Conservation (phyloP, 257 asterid genomes). For the Petunia axillaris region DNA sequence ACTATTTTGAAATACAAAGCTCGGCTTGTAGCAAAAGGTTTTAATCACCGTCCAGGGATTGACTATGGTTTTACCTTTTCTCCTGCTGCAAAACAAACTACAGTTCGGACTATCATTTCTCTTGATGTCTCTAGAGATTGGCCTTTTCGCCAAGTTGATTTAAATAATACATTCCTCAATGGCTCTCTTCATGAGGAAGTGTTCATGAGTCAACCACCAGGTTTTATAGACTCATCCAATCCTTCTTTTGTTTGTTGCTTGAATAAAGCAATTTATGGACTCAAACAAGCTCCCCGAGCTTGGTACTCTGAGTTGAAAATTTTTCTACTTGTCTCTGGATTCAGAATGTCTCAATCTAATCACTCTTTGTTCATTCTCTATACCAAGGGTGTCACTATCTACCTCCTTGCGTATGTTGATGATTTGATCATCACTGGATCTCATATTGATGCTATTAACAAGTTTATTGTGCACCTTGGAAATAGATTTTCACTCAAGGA, state of each 20-base stretch:
- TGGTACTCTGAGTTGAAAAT: neutral
- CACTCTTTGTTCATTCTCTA: too few species aligned
- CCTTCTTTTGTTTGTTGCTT: neutral
- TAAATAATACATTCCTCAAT: slow-evolving; percentile 16
- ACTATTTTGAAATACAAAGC: neutral
- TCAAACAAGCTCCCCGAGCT: slow-evolving; percentile 6
- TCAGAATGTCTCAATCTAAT: neutral
- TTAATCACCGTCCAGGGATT: neutral
- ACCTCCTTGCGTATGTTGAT: slow-evolving; percentile 6
- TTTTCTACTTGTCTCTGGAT: neutral
- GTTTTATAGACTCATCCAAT: neutral
- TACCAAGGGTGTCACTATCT: neutral
- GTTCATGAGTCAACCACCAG: slow-evolving; percentile 6
- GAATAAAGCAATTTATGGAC: neutral
- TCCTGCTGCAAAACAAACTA: slow-evolving; percentile 7
- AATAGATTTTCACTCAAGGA: neutral
- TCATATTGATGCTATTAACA: neutral
- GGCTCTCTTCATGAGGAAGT: neutral
- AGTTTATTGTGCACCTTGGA: neutral
- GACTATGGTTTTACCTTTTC: slow-evolving; percentile 22
- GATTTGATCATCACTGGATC: neutral
- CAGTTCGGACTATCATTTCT: neutral
- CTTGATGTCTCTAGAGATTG: neutral
- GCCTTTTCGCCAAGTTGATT: neutral
- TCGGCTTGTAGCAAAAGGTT: neutral